These are phyloP conservation scores for Microcyclosporella mali DNA, from an alignment of 2,329 filamentous ascomycete species.

Conservation along the genomic window DNA sequence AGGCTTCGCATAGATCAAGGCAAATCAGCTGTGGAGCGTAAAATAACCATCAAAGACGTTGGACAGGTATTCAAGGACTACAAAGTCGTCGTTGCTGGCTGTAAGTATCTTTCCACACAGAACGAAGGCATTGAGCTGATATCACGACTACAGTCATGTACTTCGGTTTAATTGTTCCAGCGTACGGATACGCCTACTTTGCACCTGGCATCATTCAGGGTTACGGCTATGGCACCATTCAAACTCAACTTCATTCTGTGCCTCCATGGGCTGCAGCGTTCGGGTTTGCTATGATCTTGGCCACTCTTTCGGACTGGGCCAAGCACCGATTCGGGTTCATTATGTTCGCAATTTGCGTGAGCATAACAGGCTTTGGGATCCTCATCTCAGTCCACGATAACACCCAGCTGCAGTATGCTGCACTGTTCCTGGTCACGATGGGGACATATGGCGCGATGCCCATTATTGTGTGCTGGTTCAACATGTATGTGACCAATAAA, in stretches of 20 bases:
- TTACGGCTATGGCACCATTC: constrained; percentile 48
- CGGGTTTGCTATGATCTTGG: constrained; percentile 68
- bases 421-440: constrained; percentile 74
- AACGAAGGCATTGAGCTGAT: too few species aligned
- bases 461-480: constrained; percentile 53
- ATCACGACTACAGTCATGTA: constrained; percentile 39
- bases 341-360: constrained; percentile 60
- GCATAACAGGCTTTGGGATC: constrained; percentile 69
- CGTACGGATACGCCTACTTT: constrained; percentile 33
- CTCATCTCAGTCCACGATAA: constrained; percentile 67
- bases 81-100: constrained; percentile 44
- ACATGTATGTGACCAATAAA: constrained; percentile 33
- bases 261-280: constrained; percentile 68
- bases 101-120: too few species aligned
- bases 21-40: constrained; percentile 39
- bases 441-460: constrained; percentile 75
- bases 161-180: constrained; percentile 42
- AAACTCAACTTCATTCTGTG: constrained; percentile 50
- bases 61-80: constrained; percentile 43
- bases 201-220: constrained; percentile 38
- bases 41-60: constrained; percentile 40
- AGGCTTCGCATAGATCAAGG: constrained; percentile 45
- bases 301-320: constrained; percentile 63
- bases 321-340: constrained; percentile 71
- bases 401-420: constrained; percentile 63